phyloP scores from a whole-genome alignment of 768 basidiomycete genomes.

The Amanita thiersii region DNA sequence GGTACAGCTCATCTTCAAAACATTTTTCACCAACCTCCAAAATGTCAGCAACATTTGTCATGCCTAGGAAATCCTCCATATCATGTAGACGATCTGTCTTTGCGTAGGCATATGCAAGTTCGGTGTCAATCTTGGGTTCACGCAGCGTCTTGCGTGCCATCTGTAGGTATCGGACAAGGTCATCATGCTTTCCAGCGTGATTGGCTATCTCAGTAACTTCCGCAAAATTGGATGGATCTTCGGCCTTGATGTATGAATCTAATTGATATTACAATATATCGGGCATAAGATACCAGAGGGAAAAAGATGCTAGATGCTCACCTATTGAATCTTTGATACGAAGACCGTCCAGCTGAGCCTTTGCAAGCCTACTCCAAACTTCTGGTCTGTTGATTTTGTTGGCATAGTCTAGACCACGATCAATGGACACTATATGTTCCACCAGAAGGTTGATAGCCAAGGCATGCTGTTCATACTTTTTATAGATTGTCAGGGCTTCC shows the following conservation, averaged over 20 bases:
- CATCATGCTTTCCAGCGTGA: constrained; percentile 89
- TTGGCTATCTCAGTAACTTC: constrained; percentile 96
- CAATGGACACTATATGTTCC: constrained; percentile 96
- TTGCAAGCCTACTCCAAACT: constrained; percentile 97
- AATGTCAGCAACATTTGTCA: constrained; percentile 98
- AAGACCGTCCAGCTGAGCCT: constrained; percentile 96
- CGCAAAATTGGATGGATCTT: constrained; percentile 86
- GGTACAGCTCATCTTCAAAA: constrained; percentile 96
- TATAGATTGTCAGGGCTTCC: constrained; percentile 95
- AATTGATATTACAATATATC: constrained; percentile 5
- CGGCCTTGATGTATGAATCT: constrained; percentile 98
- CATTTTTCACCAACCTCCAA: constrained; percentile 98
- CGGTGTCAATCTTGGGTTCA: constrained; percentile 97
- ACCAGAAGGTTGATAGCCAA: constrained; percentile 97
- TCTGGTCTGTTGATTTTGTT: constrained; percentile 94
- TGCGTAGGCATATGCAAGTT: constrained; percentile 96
- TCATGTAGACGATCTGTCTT: constrained; percentile 95
- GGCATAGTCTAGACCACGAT: constrained; percentile 93
- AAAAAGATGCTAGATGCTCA: constrained; percentile 28
- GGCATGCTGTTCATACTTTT: constrained; percentile 93
- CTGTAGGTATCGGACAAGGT: constrained; percentile 94
- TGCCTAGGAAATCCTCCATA: constrained; percentile 98
- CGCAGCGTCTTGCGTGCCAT: constrained; percentile 97
- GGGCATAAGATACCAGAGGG: neutral
- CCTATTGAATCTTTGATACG: constrained; percentile 98